Conservation (phyloP, 345 rosid genomes). For the Euclidium syriacum region DNA sequence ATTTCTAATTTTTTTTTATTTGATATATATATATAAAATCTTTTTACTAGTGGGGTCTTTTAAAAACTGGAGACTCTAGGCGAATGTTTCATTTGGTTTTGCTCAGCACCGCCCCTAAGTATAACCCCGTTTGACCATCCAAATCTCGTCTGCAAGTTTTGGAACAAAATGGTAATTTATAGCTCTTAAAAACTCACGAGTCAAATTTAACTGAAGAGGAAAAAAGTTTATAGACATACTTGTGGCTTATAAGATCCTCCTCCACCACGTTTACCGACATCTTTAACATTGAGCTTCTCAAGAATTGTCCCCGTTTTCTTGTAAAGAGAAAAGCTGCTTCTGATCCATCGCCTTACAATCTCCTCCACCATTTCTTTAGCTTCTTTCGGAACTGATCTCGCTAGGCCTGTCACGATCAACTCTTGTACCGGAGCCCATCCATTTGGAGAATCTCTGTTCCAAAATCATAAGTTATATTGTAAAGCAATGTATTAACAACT, state of each 20-base stretch:
- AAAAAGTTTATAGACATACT: constrained; percentile 36
- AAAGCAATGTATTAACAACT: not conserved
- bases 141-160: constrained; percentile 72
- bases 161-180: not conserved
- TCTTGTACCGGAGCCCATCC: constrained; percentile 96
- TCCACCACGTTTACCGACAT: constrained; percentile 57
- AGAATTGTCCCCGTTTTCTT: constrained; percentile 54
- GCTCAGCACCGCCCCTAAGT: too few relatives aligned
- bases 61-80: too few relatives aligned
- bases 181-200: too few relatives aligned
- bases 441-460: constrained; percentile 79
- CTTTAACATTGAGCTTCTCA: constrained; percentile 40
- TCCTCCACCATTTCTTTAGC: constrained; percentile 68
- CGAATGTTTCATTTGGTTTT: too few relatives aligned
- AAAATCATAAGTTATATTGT: not conserved
- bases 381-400: constrained; percentile 42
- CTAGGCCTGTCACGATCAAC: constrained; percentile 68
- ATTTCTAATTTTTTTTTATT: too few relatives aligned
- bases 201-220: not conserved
- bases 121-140: constrained; percentile 97
- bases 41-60: too few relatives aligned
- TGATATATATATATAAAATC: too few relatives aligned
- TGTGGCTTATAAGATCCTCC: constrained; percentile 70
- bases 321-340: constrained; percentile 50
- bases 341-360: constrained; percentile 71